Base-by-base conservation (phyloP, 352 stramenopile genomes). In the Pythium insidiosum region DNA sequence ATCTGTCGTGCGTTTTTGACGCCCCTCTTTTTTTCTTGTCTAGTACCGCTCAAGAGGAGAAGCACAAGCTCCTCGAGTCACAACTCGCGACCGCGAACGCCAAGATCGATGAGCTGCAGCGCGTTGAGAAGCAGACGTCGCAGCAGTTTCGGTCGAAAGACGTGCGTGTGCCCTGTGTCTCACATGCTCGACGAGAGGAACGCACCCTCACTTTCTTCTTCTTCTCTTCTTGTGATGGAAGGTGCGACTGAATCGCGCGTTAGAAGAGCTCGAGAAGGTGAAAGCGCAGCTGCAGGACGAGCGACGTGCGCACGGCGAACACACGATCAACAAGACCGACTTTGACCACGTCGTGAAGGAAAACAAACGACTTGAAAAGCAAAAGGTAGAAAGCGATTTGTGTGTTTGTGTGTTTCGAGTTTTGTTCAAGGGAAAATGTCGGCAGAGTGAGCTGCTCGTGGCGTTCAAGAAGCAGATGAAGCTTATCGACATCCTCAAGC, bases 401-500 rank as follows among this genome's bases (percentile, higher is more conserved):
- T n/a, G n/a, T n/a, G n/a, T n/a, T 31, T 46, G 23, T 47, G 22
- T 21, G 12, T 43, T n/a, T n/a, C n/a, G n/a, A n/a, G n/a, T n/a
- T n/a, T n/a, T n/a, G n/a, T n/a, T n/a, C n/a, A n/a, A n/a, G n/a
- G 28, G 15, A 33, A 15, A 15, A 33, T 33, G 9, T 33, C 28
- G 28, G 9, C 28, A 87, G 74, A 69, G 61, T 24, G 79, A 92
- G 25, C 33, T 92, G 5, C 38, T 92, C 23, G 47, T 66, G 4
- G 76, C 77, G 4, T 92, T 92, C 56, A 89, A 89, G 47, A 88
- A 89, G 53, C 79, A 92, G 43, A 86, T 89, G 66, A 88, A 89
- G 46, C 70, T 91, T 25, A 89, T 91, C 36, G 79, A 91, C 23
- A n/a, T 92, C 36, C 66, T 92, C 29, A 92, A 87, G 38, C 71